phyloP scores from a whole-genome alignment of 768 basidiomycete genomes.

The Russula dissimulans region DNA sequence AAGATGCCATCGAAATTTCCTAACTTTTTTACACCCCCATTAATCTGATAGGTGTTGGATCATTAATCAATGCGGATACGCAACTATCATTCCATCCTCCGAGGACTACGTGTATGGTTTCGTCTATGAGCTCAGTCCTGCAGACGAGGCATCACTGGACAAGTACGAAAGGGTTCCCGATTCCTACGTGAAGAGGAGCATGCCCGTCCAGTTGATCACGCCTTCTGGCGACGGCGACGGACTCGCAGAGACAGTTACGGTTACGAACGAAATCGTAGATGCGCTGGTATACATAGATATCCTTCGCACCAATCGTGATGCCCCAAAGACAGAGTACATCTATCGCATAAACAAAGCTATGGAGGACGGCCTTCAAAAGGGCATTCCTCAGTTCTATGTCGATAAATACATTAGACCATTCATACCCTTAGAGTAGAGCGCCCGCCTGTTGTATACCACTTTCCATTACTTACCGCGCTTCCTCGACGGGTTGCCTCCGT shows the following conservation, averaged over 20 bases:
- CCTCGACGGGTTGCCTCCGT: no score
- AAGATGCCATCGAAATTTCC: no score
- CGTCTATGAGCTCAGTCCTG: slow-evolving; percentile 3
- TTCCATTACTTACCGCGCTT: no score
- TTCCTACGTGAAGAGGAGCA: slow-evolving; percentile 1
- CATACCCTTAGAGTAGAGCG: slow-evolving; percentile 4
- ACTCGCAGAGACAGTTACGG: neutral
- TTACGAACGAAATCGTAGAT: neutral
- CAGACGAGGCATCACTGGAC: slow-evolving; percentile 8
- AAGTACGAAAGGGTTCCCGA: neutral
- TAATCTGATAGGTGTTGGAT: slow-evolving; percentile 12
- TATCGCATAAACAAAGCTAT: slow-evolving; percentile 10
- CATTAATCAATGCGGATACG: slow-evolving; percentile 8
- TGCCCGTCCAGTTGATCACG: neutral
- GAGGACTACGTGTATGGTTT: slow-evolving; percentile 8
- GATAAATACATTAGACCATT: slow-evolving; percentile 13
- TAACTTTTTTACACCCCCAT: neutral
- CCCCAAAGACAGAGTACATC: slow-evolving; percentile 16
- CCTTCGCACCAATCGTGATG: neutral
- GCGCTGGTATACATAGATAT: slow-evolving; percentile 9
- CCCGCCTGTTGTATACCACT: neutral
- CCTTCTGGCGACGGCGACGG: neutral
- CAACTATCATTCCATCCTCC: slow-evolving; percentile 4
- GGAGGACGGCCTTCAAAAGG: slow-evolving; percentile 4
- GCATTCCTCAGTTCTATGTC: slow-evolving; percentile 5